Percentiles rank a stretch among this genome's conserved stretches.
Conservation (phyloP, 768 basidiomycete species). For the Rhodotorula babjevae region DNA sequence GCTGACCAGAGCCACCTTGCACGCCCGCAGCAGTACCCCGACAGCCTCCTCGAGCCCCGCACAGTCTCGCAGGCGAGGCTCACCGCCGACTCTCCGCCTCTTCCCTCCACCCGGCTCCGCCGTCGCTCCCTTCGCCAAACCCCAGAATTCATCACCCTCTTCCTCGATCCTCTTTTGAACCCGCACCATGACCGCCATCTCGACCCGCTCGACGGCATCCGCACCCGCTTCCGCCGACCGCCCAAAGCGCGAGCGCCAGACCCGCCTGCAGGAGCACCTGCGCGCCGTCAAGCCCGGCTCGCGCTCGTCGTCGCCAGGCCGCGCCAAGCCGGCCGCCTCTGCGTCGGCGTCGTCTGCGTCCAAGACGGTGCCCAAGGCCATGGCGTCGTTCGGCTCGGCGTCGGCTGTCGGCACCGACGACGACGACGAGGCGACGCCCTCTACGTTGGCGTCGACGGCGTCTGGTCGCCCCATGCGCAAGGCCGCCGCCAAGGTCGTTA, state of each 20-base stretch:
- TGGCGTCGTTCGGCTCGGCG: not conserved
- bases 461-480: conserved; percentile 12
- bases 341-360: not conserved
- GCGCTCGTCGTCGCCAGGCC: conserved; percentile 5
- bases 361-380: not conserved
- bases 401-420: too few relatives aligned
- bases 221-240: not conserved
- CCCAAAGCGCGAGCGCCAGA: conserved; percentile 28
- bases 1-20: not conserved
- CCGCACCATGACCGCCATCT: not conserved
- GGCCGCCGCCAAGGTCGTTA: conserved; percentile 15
- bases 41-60: not conserved
- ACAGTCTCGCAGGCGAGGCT: not conserved
- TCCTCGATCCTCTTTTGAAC: not conserved
- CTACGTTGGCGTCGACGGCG: not conserved
- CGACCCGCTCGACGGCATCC: not conserved
- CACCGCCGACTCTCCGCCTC: not conserved
- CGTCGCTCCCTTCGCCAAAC: not conserved
- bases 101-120: not conserved
- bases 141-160: not conserved
- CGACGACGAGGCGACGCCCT: not conserved
- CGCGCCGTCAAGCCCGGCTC: conserved; percentile 24
- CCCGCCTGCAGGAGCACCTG: conserved; percentile 33
- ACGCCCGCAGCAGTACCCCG: too few relatives aligned
- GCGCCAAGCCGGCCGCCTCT: not conserved